These are phyloP conservation scores for Coelastrella sp. DNA, from an alignment of 139 green algal species.

Conservation along the genomic window DNA sequence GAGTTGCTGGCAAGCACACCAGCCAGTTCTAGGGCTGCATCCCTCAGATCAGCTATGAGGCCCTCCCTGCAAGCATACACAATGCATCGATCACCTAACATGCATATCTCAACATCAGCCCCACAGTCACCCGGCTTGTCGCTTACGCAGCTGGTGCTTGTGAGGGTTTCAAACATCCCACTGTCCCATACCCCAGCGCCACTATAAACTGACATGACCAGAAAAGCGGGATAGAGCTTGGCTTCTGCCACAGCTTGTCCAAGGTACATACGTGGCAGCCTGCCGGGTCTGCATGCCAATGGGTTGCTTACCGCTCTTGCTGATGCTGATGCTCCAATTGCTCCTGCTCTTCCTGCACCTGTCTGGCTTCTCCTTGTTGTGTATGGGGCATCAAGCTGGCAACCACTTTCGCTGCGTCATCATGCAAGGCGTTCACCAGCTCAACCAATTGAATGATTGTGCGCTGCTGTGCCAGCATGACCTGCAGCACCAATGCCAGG, in stretches of 20 bases:
- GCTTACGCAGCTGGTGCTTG: too few relatives aligned
- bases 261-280: not conserved
- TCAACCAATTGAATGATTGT: slow-evolving; percentile 70
- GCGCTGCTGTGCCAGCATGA: slow-evolving; percentile 77
- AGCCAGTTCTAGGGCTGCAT: slow-evolving; percentile 10
- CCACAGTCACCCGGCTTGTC: too few relatives aligned
- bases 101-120: too few relatives aligned
- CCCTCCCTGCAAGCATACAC: slow-evolving; percentile 53
- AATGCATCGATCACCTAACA: not conserved
- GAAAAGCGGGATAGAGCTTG: too few relatives aligned
- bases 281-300: not conserved
- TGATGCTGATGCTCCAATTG: not conserved
- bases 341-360: slow-evolving; percentile 15
- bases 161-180: too few relatives aligned
- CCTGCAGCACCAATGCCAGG: slow-evolving; percentile 47
- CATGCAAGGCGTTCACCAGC: slow-evolving; percentile 49
- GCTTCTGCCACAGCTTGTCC: not conserved
- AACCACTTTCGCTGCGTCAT: slow-evolving; percentile 7
- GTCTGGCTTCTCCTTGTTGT: slow-evolving; percentile 26
- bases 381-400: not conserved
- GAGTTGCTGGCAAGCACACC: not conserved
- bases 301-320: not conserved
- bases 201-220: too few relatives aligned
- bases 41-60: slow-evolving; percentile 62
- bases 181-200: too few relatives aligned